Conservation (phyloP, 140 eudicot species). For the Anethum foeniculum region DNA sequence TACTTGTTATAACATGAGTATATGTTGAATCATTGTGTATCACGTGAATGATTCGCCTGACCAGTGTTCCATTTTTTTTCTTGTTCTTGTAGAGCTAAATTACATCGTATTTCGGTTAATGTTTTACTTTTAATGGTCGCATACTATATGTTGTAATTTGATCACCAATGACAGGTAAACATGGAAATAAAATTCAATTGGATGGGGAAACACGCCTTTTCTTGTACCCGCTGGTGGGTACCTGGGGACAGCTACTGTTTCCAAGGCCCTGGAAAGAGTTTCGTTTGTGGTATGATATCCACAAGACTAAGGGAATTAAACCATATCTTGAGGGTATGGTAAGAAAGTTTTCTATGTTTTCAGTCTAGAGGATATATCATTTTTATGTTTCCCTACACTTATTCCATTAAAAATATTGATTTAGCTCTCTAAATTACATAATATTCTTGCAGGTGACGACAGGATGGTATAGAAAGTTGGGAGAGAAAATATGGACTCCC, state of each 20-base stretch:
- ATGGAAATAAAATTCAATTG: conserved; percentile 79
- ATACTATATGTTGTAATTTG: neutral
- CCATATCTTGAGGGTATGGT: conserved; percentile 97
- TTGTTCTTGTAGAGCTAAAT: neutral
- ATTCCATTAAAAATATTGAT: neutral
- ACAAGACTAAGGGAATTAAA: conserved; percentile 67
- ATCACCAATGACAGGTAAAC: conserved; percentile 57
- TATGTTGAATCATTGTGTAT: neutral
- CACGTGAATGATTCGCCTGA: neutral
- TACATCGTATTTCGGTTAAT: neutral
- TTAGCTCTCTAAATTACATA: neutral
- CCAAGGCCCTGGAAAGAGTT: conserved; percentile 98
- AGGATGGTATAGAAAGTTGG: conserved; percentile 92
- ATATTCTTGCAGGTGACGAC: conserved; percentile 56
- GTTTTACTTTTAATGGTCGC: neutral
- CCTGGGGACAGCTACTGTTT: conserved; percentile 98
- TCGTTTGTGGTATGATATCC: conserved; percentile 85
- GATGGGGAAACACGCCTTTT: conserved; percentile 58
- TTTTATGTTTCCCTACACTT: neutral
- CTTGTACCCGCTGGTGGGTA: conserved; percentile 89
- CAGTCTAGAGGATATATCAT: neutral
- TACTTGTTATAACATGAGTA: neutral
- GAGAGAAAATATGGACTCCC: conserved; percentile 93
- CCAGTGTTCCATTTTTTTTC: neutral
- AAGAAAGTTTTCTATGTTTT: conserved; percentile 16